Evolutionary conservation across 1,284 basidiomycete genomes (phyloP).

Genomic region (Sanghuangporus sanghuang): DNA sequence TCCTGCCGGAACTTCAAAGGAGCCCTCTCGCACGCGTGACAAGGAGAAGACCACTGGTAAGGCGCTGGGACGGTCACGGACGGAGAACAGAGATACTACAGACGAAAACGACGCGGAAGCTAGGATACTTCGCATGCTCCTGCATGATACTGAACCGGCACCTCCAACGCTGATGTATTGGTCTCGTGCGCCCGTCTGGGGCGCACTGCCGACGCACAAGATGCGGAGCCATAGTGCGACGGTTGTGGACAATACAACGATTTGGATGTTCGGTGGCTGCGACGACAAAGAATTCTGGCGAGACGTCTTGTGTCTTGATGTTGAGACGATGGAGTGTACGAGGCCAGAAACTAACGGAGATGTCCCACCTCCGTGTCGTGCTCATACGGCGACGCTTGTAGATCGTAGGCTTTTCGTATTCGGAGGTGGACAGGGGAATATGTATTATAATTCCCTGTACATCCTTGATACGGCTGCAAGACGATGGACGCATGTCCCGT

Average conservation of each 20-base stretch:
- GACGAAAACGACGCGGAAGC: conserved; percentile 5
- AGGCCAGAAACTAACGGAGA: conserved; percentile 72
- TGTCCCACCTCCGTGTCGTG: conserved; percentile 75
- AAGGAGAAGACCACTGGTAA: conserved; percentile 2
- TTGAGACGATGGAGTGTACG: conserved; percentile 88
- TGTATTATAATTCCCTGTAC: conserved; percentile 74
- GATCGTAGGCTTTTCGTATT: conserved; percentile 79
- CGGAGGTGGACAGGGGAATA: conserved; percentile 80
- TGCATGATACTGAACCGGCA: conserved; percentile 47
- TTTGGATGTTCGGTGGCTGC: conserved; percentile 89
- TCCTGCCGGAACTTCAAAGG: conserved; percentile 3
- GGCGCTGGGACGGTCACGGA: background rate
- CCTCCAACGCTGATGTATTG: conserved; percentile 77
- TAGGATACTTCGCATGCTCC: conserved; percentile 28
- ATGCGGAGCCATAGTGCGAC: conserved; percentile 85
- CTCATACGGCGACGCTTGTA: conserved; percentile 84
- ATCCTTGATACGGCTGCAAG: conserved; percentile 76
- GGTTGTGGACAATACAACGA: conserved; percentile 66
- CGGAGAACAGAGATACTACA: background rate
- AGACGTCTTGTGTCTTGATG: conserved; percentile 85
- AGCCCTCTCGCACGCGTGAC: conserved; percentile 11
- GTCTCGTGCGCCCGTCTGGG: conserved; percentile 80
- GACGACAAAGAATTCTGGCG: conserved; percentile 74
- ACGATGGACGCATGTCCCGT: conserved; percentile 55
- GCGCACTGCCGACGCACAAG: conserved; percentile 63